Base-by-base conservation (phyloP, 139 green algal genomes). In the Dunaliella primolecta region DNA sequence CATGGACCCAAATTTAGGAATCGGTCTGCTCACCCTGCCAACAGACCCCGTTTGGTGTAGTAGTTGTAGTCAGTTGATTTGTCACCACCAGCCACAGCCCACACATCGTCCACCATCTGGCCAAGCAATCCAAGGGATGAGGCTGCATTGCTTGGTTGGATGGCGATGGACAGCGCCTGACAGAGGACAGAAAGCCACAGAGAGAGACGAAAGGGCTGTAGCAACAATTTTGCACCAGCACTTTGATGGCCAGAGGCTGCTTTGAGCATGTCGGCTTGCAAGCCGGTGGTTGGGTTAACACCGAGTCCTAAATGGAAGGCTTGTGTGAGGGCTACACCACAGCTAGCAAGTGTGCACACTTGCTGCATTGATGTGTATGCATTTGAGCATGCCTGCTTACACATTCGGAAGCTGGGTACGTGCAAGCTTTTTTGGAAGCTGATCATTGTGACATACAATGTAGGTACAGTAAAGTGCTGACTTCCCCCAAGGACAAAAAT, bases 41-140 rank as follows among this genome's bases (percentile, higher is more conserved):
- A 81, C 37, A 91, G 46, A 0, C 87, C 92, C 0, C 94, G 85
- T 86, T 95, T 94, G 38, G 87, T 92, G 88, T 96, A 97, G 92
- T 93, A 96, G 29, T 81, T 88, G 36, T 77, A 75, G 84, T 95
- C 94, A 30, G 91, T 90, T n/a, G 92, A 92, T 0, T 79, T 85
- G 83, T 95, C 94, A 1, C 92, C 93, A 32, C 84, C 87, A 27
- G 89, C 90, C 36, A 36, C 32, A 21, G 64, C 57, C 64, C 81
- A 78, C 46, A 83, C 32, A 27, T 87, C 79, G 80, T 95, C 92
- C 34, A 90, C 87, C n/a, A 94, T 77, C 25, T 85, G 38, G 7
- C 57, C 56, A 29, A 93, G 81, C 57, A 94, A 89, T 32, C 70
- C n/a, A 35, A 92, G 33, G 2, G 89, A 84, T 35, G 83, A 75